Evolutionary conservation across 2,329 filamentous ascomycete species (phyloP), one percentile per base, ranked within the genome.

Genomic region (Aspergillus aculeatus): DNA sequence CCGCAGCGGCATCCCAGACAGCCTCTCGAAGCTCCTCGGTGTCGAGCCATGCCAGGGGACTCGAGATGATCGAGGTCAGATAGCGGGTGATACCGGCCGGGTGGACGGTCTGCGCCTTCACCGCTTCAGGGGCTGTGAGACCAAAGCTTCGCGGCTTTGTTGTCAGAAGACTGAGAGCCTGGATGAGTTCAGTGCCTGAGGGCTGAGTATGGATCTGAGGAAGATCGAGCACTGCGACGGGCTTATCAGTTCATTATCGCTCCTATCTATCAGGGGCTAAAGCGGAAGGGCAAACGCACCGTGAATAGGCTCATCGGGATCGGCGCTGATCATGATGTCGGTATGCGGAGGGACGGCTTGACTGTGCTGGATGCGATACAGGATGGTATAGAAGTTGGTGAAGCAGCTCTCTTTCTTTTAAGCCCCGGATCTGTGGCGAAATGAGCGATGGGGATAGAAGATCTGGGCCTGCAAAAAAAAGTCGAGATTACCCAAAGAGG

Each of bases 141-240:
- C 68, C 66, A 59, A 80, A 80, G 54, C 64, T 70, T 3, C 84
- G 85, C 23, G 90, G 90, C 57, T 86, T 82, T 38, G 89, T 78
- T 60, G 85, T 83, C 38, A 96, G 82, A 29, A 85, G 78, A 35
- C 84, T 77, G n/a, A 97, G 84, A 26, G 86, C 85, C 26, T 81
- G 77, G 53, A 91, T 76, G 50, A 97, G 82, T 4, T 83, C 81
- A 32, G 80, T 77, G 60, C 85, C 87, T 21, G 86, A 80, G 6
- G 93, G 93, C 69, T 86, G 89, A 68, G 89, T 85, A 83, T 92
- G 91, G 63, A 94, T 82, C 70, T 92, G 90, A n/a, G 92, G 91
- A 26, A 96, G 84, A 70, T 94, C 90, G 59, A 89, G 79, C 59
- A 87, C 86, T 88, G 69, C 50, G 47, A 57, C n/a, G 44, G 19